phyloP scores from a whole-genome alignment of 2,329 filamentous ascomycete species.

The Penicillium frequentans region DNA sequence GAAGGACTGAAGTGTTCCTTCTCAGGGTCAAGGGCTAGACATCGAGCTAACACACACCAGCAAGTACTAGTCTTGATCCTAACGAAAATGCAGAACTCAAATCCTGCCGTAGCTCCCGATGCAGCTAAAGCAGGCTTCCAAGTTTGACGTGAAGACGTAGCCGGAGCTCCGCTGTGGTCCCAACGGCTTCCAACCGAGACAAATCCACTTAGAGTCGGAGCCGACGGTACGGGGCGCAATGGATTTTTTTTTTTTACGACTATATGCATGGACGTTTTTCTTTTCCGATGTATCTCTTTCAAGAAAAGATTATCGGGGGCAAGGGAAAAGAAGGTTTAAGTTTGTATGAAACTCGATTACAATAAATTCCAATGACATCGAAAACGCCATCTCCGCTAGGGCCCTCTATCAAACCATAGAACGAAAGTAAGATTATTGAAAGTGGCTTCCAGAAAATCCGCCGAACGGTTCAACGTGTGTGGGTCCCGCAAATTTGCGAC shows the following conservation, averaged over 20 bases:
- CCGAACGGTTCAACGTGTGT: slow-evolving; percentile 1
- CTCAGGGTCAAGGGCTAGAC: background rate
- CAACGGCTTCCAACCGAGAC: slow-evolving; percentile 15
- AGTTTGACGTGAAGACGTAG: background rate
- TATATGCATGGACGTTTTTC: background rate
- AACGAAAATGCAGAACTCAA: background rate
- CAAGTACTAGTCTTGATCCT: background rate
- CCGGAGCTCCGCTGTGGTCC: slow-evolving; percentile 16
- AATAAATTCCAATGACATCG: background rate
- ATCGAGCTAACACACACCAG: background rate
- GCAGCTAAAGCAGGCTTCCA: background rate
- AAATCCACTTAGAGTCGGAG: slow-evolving; percentile 10
- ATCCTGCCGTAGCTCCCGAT: background rate
- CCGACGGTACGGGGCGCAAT: slow-evolving; percentile 8
- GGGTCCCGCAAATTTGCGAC: slow-evolving; percentile 6
- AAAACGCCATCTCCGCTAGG: background rate
- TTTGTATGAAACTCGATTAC: background rate
- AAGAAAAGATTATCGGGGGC: no score
- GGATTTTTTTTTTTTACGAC: background rate
- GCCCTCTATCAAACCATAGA: background rate
- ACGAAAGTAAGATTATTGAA: background rate
- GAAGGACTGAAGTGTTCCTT: no score
- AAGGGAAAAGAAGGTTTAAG: no score
- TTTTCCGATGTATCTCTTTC: background rate
- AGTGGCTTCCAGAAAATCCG: background rate